Evolutionary conservation across 495 filamentous ascomycete genomes (phyloP).

Genomic region (Aspergillus incahuasiensis): DNA sequence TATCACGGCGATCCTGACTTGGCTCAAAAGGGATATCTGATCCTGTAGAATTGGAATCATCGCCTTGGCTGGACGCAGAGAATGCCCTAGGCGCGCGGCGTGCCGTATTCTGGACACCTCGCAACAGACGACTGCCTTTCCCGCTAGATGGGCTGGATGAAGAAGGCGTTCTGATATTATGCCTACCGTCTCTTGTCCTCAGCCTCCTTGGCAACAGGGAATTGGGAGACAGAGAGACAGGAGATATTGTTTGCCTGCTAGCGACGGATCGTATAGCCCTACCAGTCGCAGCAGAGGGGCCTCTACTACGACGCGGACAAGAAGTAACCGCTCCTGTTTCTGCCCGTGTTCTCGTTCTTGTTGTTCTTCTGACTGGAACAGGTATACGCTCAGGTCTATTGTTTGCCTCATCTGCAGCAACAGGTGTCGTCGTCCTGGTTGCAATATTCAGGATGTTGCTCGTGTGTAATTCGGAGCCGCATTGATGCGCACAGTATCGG

Average conservation of each 20-base stretch:
- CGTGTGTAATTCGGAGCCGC: background rate
- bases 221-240: background rate
- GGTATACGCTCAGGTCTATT: background rate
- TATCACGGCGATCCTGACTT: too few relatives aligned
- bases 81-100: background rate
- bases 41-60: too few relatives aligned
- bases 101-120: background rate
- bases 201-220: background rate
- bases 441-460: background rate
- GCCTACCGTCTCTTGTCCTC: background rate
- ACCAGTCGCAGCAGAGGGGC: background rate
- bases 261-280: background rate
- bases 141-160: background rate
- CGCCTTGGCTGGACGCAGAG: background rate
- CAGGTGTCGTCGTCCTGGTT: background rate
- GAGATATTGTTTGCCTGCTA: background rate
- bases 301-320: background rate
- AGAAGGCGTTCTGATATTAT: background rate
- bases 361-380: background rate
- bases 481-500: conserved; percentile 6
- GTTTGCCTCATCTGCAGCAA: background rate
- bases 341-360: background rate
- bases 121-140: background rate
- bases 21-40: too few relatives aligned
- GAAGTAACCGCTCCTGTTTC: background rate